Percentiles rank a stretch among this genome's conserved stretches.
These are phyloP conservation scores for Crassisporium funariophilum DNA, from an alignment of 768 basidiomycete species.

Conservation along the genomic window DNA sequence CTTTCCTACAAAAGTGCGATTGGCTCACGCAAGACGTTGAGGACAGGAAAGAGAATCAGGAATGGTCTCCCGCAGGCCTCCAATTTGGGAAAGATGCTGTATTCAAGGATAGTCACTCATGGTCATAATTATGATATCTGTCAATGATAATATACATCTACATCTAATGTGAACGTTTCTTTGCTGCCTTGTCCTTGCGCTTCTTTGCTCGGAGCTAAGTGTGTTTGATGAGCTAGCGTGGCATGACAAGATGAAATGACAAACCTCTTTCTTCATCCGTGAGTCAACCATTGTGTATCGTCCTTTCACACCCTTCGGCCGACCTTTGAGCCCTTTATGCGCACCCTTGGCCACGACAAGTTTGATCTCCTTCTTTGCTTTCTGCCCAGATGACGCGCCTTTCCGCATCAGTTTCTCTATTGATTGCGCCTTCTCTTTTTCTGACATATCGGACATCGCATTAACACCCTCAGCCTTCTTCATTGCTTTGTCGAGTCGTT, in stretches of 20 bases:
- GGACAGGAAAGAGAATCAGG: too few relatives aligned
- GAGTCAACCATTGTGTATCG: conserved; percentile 94
- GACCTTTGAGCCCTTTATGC: conserved; percentile 86
- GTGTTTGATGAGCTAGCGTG: neutral
- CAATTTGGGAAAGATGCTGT: too few relatives aligned
- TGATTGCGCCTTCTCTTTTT: conserved; percentile 91
- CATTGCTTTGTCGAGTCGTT: conserved; percentile 86
- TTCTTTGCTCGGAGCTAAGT: conserved; percentile 80
- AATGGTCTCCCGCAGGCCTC: too few relatives aligned
- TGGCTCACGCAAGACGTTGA: conserved; percentile 31
- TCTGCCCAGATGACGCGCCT: conserved; percentile 67
- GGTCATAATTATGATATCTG: too few relatives aligned
- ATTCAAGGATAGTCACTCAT: too few relatives aligned
- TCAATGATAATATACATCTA: too few relatives aligned
- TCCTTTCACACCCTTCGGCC: conserved; percentile 96
- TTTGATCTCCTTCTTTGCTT: conserved; percentile 74
- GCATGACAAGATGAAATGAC: conserved; percentile 18
- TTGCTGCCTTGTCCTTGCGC: conserved; percentile 72
- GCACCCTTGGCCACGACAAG: conserved; percentile 91
- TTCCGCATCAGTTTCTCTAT: conserved; percentile 91
- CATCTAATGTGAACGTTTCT: conserved; percentile 64
- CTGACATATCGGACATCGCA: conserved; percentile 86
- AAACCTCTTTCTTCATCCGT: conserved; percentile 90
- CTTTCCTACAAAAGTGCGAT: conserved; percentile 36
- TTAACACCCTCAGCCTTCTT: conserved; percentile 96